phyloP scores from a whole-genome alignment of 192 early-diverging fungal genomes.

The Physocladia obscura region DNA sequence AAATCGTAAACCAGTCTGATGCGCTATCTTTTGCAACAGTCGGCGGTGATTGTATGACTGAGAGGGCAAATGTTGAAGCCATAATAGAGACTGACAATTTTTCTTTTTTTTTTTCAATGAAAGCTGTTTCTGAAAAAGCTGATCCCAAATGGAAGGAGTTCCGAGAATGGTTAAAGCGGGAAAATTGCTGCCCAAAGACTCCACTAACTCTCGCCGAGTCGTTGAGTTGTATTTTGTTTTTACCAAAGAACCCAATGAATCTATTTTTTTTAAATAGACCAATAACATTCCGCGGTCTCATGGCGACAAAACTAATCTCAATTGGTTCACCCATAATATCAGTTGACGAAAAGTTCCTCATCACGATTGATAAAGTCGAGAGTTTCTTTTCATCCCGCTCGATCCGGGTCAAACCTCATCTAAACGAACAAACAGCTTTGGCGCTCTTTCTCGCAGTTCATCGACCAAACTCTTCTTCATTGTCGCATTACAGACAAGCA shows the following conservation, averaged over 20 bases:
- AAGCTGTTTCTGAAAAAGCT: background rate
- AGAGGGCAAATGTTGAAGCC: background rate
- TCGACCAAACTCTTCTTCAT: background rate
- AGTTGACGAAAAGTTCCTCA: constrained; percentile 7
- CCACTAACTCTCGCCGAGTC: constrained; percentile 13
- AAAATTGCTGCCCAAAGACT: constrained; percentile 2
- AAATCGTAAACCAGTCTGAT: constrained; percentile 42
- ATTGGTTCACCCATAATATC: constrained; percentile 5
- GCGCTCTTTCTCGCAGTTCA: constrained; percentile 15
- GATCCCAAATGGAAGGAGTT: constrained; percentile 17
- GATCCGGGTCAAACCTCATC: background rate
- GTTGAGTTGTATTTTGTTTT: background rate
- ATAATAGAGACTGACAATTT: background rate
- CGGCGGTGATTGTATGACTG: background rate
- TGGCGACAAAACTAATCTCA: constrained; percentile 19
- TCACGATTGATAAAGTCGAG: constrained; percentile 15
- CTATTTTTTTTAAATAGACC: background rate
- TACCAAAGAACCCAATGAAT: background rate
- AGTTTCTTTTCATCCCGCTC: background rate
- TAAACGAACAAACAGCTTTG: constrained; percentile 18
- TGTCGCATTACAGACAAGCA: no score
- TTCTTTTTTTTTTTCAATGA: constrained; percentile 4
- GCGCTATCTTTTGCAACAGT: constrained; percentile 16
- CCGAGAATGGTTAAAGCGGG: constrained; percentile 5
- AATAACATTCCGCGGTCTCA: constrained; percentile 24